phyloP scores from a whole-genome alignment of 1,284 basidiomycete genomes.

The Boletus albobrunnescens region DNA sequence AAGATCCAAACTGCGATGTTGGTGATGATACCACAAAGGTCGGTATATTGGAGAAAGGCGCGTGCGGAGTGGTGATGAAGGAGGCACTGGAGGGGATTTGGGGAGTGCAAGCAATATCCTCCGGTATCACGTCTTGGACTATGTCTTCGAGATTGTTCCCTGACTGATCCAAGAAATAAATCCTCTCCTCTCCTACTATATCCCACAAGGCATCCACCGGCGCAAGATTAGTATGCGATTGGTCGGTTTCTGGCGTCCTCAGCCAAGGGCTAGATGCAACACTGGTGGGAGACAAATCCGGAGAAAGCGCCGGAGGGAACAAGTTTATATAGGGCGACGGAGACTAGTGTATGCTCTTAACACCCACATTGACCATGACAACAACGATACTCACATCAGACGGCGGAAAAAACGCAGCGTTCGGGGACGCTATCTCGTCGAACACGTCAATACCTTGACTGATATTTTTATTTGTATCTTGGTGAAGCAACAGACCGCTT shows the following conservation, averaged over 20 bases:
- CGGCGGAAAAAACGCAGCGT: neutral
- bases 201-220: constrained; percentile 5
- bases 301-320: constrained; percentile 24
- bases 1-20: constrained; percentile 1
- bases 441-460: neutral
- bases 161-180: constrained; percentile 16
- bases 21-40: neutral
- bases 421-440: neutral
- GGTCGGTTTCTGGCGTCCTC: constrained; percentile 16
- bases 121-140: constrained; percentile 12
- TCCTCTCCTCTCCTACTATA: neutral
- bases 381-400: constrained; percentile 12
- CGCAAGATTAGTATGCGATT: neutral
- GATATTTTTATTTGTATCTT: neutral
- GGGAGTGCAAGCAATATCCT: constrained; percentile 22
- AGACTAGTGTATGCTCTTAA: constrained; percentile 7
- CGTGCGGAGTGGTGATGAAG: neutral
- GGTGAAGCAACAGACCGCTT: constrained; percentile 17
- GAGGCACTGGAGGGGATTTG: neutral
- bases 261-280: constrained; percentile 22
- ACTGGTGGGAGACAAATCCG: constrained; percentile 27
- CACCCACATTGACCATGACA: neutral
- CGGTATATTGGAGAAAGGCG: neutral
- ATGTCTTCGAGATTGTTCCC: constrained; percentile 23
- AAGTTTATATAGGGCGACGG: neutral